These are phyloP conservation scores for Penicillium verhagenii DNA, from an alignment of 495 filamentous ascomycete genomes.

Conservation along the genomic window DNA sequence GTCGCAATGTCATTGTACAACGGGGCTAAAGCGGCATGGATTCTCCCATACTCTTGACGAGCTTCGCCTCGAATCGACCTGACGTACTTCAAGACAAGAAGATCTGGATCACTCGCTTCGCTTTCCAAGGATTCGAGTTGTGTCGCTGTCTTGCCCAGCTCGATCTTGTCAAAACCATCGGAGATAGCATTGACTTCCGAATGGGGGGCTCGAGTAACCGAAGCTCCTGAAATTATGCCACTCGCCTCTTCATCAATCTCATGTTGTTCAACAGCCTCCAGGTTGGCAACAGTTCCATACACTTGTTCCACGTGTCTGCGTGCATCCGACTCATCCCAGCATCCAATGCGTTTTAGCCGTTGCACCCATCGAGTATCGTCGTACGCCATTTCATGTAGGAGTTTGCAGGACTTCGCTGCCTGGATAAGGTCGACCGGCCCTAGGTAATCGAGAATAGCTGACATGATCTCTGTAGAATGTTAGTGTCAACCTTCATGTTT, in stretches of 20 bases:
- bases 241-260: slow-evolving; percentile 36
- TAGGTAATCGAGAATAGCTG: slow-evolving; percentile 84
- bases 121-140: slow-evolving; percentile 15
- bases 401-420: slow-evolving; percentile 83
- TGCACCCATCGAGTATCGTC: slow-evolving; percentile 96
- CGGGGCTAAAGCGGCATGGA: slow-evolving; percentile 83
- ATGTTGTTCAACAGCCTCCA: slow-evolving; percentile 51
- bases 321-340: slow-evolving; percentile 91
- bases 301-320: slow-evolving; percentile 73
- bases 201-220: slow-evolving; percentile 10
- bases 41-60: slow-evolving; percentile 83
- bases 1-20: slow-evolving; percentile 81
- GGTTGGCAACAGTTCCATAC: slow-evolving; percentile 64
- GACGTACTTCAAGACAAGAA: slow-evolving; percentile 65
- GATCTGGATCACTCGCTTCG: slow-evolving; percentile 42
- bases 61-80: slow-evolving; percentile 84
- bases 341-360: slow-evolving; percentile 76
- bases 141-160: slow-evolving; percentile 36
- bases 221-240: slow-evolving; percentile 14
- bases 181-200: slow-evolving; percentile 37
- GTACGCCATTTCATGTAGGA: slow-evolving; percentile 97
- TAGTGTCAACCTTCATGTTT: slow-evolving; percentile 12
- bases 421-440: slow-evolving; percentile 78
- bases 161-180: slow-evolving; percentile 69
- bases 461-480: slow-evolving; percentile 70